These are phyloP conservation scores for Colletotrichum theobromicola DNA, from an alignment of 2,329 filamentous ascomycete genomes.

Conservation along the genomic window DNA sequence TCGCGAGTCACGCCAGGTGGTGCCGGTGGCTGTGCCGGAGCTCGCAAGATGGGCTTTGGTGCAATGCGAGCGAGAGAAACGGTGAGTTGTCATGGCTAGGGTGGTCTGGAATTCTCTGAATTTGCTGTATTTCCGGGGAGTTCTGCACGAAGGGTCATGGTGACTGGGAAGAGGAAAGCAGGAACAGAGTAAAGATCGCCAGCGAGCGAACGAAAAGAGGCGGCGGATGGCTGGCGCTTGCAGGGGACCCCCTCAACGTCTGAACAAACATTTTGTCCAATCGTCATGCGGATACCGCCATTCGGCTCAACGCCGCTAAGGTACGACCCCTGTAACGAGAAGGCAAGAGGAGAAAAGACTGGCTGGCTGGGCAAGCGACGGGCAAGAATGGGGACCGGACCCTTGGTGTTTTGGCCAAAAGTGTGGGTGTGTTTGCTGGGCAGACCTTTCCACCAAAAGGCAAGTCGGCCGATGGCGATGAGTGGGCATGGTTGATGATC, in stretches of 20 bases:
- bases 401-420: neutral
- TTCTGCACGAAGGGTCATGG: slow-evolving; percentile 21
- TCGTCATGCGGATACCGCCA: neutral
- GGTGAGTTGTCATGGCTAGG: neutral
- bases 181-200: slow-evolving; percentile 22
- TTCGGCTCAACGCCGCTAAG: slow-evolving; percentile 6
- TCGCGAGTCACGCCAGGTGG: slow-evolving; percentile 15
- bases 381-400: neutral
- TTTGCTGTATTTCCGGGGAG: neutral
- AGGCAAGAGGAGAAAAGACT: neutral
- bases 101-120: neutral
- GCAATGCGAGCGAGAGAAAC: neutral
- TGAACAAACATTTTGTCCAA: slow-evolving; percentile 1
- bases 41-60: neutral
- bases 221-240: slow-evolving; percentile 17
- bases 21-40: slow-evolving; percentile 16
- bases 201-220: slow-evolving; percentile 9
- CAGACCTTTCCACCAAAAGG: neutral
- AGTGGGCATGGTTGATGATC: neutral
- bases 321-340: neutral
- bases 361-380: neutral
- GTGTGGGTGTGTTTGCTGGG: slow-evolving; percentile 1
- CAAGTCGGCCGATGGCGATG: neutral
- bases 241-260: slow-evolving; percentile 3
- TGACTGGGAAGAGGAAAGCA: slow-evolving; percentile 14